Conservation (phyloP, 768 basidiomycete genomes). For the Suillus weaverae region DNA sequence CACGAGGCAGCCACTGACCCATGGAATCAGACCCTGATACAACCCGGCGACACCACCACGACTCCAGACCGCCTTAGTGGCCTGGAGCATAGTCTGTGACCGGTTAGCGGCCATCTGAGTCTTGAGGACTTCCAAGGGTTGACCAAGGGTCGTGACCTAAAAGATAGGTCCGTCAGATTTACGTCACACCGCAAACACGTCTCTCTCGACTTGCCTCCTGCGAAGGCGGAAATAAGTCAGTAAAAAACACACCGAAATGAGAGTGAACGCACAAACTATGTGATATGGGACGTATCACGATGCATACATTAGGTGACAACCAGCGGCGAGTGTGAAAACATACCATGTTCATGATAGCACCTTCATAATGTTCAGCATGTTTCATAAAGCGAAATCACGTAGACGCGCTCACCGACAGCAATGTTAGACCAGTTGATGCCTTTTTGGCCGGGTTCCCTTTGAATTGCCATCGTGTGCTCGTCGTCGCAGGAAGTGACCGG, state of each 20-base stretch:
- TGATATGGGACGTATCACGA: slow-evolving; percentile 8
- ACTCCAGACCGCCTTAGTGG: slow-evolving; percentile 83
- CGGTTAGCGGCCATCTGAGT: slow-evolving; percentile 99
- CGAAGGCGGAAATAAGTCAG: slow-evolving; percentile 21
- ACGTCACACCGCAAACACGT: neutral
- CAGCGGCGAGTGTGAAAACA: slow-evolving; percentile 36
- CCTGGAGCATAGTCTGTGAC: slow-evolving; percentile 85
- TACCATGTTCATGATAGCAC: slow-evolving; percentile 99
- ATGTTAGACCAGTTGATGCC: slow-evolving; percentile 94
- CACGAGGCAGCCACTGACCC: slow-evolving; percentile 55
- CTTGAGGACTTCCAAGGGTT: slow-evolving; percentile 97
- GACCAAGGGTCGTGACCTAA: slow-evolving; percentile 96
- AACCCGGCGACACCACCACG: slow-evolving; percentile 89
- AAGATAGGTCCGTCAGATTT: slow-evolving; percentile 6
- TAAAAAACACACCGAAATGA: slow-evolving; percentile 1
- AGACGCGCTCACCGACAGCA: slow-evolving; percentile 72
- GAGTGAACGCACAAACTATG: slow-evolving; percentile 46
- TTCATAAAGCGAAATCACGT: slow-evolving; percentile 16
- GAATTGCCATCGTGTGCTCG: slow-evolving; percentile 64
- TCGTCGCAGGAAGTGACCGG: slow-evolving; percentile 16
- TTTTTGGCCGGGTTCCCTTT: slow-evolving; percentile 87
- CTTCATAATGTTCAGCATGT: slow-evolving; percentile 39
- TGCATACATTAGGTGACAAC: neutral
- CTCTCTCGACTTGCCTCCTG: slow-evolving; percentile 65
- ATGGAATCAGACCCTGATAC: slow-evolving; percentile 98